phyloP scores from a whole-genome alignment of 352 stramenopile genomes.

The Phytophthora pisi region DNA sequence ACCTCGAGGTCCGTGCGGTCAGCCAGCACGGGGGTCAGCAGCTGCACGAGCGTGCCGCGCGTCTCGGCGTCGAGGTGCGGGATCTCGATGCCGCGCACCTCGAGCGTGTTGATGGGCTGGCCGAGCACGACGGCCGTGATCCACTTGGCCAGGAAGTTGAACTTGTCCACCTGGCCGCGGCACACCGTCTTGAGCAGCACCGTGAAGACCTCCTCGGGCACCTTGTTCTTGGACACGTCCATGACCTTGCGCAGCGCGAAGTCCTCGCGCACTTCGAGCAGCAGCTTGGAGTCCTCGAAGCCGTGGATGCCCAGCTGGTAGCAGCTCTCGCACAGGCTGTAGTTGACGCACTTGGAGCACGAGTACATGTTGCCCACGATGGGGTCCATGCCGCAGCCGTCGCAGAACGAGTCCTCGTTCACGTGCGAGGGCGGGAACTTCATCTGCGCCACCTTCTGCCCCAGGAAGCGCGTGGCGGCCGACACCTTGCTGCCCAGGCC shows the following conservation, averaged over 20 bases:
- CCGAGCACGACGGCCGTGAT: slow-evolving; percentile 81
- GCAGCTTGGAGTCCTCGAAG: slow-evolving; percentile 80
- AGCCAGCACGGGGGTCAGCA: slow-evolving; percentile 82
- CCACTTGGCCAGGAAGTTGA: slow-evolving; percentile 89
- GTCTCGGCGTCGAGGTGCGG: slow-evolving; percentile 76
- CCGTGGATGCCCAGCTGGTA: slow-evolving; percentile 87
- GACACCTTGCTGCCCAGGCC: slow-evolving; percentile 70
- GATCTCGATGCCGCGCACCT: slow-evolving; percentile 87
- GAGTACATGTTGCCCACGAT: slow-evolving; percentile 90
- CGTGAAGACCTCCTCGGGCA: slow-evolving; percentile 84
- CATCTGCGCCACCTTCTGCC: slow-evolving; percentile 82
- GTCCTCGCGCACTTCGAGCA: slow-evolving; percentile 81
- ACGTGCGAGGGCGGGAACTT: slow-evolving; percentile 77
- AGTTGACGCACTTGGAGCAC: slow-evolving; percentile 88
- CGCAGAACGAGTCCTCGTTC: slow-evolving; percentile 91
- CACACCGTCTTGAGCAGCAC: slow-evolving; percentile 87
- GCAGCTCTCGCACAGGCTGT: slow-evolving; percentile 80
- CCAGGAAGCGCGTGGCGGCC: slow-evolving; percentile 73
- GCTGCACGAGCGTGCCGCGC: slow-evolving; percentile 69
- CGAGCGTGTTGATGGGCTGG: slow-evolving; percentile 65
- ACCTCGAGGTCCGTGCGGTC: slow-evolving; percentile 86
- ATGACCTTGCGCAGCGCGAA: slow-evolving; percentile 83
- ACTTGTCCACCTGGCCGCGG: slow-evolving; percentile 86
- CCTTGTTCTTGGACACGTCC: slow-evolving; percentile 72
- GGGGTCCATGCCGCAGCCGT: slow-evolving; percentile 89